Evolutionary conservation across 2,329 filamentous ascomycete genomes (phyloP).

Genomic region (Curvularia lunata): DNA sequence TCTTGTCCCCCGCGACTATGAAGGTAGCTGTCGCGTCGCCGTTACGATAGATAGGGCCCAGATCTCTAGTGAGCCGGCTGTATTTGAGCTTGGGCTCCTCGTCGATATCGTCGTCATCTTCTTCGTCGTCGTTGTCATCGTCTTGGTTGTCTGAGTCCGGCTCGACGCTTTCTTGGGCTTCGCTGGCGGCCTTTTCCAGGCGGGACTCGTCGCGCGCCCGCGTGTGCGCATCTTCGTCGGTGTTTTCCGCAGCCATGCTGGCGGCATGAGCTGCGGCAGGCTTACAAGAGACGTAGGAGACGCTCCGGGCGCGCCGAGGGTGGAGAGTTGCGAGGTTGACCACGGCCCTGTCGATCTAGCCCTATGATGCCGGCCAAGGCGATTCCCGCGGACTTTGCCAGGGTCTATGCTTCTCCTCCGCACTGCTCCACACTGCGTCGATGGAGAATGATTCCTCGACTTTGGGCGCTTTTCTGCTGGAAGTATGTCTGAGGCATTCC

Average conservation of each 20-base stretch:
- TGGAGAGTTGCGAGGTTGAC: slow-evolving; percentile 29
- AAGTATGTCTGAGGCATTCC: slow-evolving; percentile 25
- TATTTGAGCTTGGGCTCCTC: slow-evolving; percentile 97
- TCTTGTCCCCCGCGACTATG: slow-evolving; percentile 91
- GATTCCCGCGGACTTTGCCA: slow-evolving; percentile 19
- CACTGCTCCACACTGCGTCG: slow-evolving; percentile 18
- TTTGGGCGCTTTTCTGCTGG: not conserved
- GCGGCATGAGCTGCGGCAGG: slow-evolving; percentile 47
- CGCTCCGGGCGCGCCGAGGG: slow-evolving; percentile 30
- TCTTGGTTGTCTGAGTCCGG: slow-evolving; percentile 59
- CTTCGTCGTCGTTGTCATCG: slow-evolving; percentile 71
- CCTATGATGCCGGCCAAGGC: slow-evolving; percentile 42
- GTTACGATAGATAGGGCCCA: slow-evolving; percentile 86
- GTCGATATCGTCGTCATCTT: slow-evolving; percentile 80
- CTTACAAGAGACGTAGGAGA: slow-evolving; percentile 19
- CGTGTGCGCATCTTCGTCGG: slow-evolving; percentile 49
- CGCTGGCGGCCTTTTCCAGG: slow-evolving; percentile 28
- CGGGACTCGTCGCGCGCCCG: slow-evolving; percentile 21
- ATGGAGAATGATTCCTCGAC: not conserved
- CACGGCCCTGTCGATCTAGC: slow-evolving; percentile 23
- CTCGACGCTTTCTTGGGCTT: slow-evolving; percentile 31
- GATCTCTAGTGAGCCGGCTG: slow-evolving; percentile 78
- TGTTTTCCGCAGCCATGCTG: slow-evolving; percentile 51
- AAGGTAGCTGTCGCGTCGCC: slow-evolving; percentile 94
- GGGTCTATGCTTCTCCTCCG: slow-evolving; percentile 21